Evolutionary conservation across 2,329 filamentous ascomycete species (phyloP).

Genomic region (Fusarium piperis): DNA sequence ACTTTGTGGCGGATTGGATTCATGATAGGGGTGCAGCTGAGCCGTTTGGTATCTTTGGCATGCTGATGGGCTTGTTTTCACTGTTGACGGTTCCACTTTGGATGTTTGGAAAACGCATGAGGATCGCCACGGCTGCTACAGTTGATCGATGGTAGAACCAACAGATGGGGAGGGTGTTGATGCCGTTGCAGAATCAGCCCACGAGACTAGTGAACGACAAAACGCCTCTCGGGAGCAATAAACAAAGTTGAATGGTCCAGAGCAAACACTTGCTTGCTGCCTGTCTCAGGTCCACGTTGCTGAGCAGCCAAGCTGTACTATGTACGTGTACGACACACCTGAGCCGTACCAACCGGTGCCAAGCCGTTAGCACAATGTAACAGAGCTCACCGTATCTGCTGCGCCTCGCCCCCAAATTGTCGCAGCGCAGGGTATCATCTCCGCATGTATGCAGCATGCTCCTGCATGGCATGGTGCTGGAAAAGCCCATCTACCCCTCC

Average conservation of each 20-base stretch:
- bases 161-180: background rate
- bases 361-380: background rate
- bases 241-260: background rate
- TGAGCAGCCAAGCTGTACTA: background rate
- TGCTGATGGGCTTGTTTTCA: conserved; percentile 47
- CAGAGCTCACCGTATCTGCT: background rate
- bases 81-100: conserved; percentile 49
- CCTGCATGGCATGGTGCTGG: background rate
- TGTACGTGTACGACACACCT: background rate
- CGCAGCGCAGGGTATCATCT: background rate
- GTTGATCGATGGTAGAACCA: background rate
- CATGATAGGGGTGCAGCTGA: conserved; percentile 53
- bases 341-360: background rate
- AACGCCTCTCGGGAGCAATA: background rate
- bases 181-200: background rate
- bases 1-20: conserved; percentile 62
- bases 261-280: background rate
- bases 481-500: background rate
- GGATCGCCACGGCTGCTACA: conserved; percentile 45
- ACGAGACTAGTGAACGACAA: background rate
- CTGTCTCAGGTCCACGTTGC: background rate
- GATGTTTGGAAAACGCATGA: conserved; percentile 49
- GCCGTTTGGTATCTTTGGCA: conserved; percentile 57
- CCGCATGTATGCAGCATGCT: background rate
- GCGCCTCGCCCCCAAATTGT: background rate